Conservation (phyloP, 306 rosid species). For the Nissolia schottii region DNA sequence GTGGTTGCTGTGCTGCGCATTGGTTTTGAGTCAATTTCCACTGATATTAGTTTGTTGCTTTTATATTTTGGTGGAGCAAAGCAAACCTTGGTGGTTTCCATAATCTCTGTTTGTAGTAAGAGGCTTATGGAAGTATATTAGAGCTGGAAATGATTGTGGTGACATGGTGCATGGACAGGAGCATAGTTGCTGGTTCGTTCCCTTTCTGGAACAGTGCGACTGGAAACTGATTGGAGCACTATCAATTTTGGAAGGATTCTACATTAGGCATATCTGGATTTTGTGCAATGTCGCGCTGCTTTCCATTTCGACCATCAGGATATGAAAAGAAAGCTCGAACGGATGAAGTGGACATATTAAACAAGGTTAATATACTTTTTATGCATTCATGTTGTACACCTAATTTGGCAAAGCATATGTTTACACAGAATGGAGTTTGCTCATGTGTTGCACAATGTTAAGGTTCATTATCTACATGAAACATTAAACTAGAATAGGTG, state of each 20-base stretch:
- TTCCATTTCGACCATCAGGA: constrained; percentile 93
- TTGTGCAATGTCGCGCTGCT: constrained; percentile 99
- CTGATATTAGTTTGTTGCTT: constrained; percentile 21
- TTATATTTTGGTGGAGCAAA: constrained; percentile 26
- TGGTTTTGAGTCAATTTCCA: constrained; percentile 27
- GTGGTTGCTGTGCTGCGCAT: constrained; percentile 23
- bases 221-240: constrained; percentile 48
- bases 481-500: not conserved
- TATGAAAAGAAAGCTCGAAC: constrained; percentile 74
- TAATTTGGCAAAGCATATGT: constrained; percentile 20
- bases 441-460: not conserved
- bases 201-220: constrained; percentile 53
- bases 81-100: constrained; percentile 30
- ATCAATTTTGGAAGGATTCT: constrained; percentile 42
- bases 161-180: constrained; percentile 98
- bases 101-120: constrained; percentile 35
- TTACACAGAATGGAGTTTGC: not conserved
- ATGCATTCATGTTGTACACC: constrained; percentile 12
- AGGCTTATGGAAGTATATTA: constrained; percentile 53
- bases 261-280: constrained; percentile 41
- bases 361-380: constrained; percentile 58
- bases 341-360: constrained; percentile 56
- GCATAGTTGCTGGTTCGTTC: constrained; percentile 78
- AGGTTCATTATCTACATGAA: not conserved
- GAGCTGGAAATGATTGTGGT: constrained; percentile 77